A percentile compares a stretch with the other conserved stretches of the same genome.
Evolutionary conservation across 768 basidiomycete genomes (phyloP).

Genomic region (Omphalotus guepiniiformis): DNA sequence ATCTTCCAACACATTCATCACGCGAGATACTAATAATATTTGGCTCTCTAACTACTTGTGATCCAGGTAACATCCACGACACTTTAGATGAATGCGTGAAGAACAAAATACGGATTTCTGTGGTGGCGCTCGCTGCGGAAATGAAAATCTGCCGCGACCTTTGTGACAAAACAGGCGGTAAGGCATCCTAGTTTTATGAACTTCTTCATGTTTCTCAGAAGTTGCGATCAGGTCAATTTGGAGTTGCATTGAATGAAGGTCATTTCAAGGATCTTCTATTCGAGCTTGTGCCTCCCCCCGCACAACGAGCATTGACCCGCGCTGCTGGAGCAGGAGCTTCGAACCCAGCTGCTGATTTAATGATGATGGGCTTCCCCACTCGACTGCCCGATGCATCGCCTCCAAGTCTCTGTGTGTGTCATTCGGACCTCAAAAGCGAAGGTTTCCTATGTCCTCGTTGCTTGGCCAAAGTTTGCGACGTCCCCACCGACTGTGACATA

Average conservation of each 20-base stretch:
- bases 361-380: slow-evolving; percentile 99
- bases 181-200: slow-evolving; percentile 18
- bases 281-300: slow-evolving; percentile 93
- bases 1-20: slow-evolving; percentile 96
- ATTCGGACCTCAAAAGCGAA: slow-evolving; percentile 86
- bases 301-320: slow-evolving; percentile 58
- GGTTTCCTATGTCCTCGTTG: slow-evolving; percentile 97
- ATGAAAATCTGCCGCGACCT: slow-evolving; percentile 97
- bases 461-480: slow-evolving; percentile 90
- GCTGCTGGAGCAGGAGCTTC: slow-evolving; percentile 37
- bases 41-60: slow-evolving; percentile 93
- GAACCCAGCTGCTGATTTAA: slow-evolving; percentile 80
- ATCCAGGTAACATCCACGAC: slow-evolving; percentile 95
- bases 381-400: slow-evolving; percentile 81
- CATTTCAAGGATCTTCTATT: slow-evolving; percentile 96
- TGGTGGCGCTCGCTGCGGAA: slow-evolving; percentile 94
- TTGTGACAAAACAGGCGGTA: slow-evolving; percentile 89
- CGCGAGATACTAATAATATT: slow-evolving; percentile 93
- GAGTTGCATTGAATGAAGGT: slow-evolving; percentile 97
- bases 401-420: slow-evolving; percentile 87
- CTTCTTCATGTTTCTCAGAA: not conserved
- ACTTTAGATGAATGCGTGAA: slow-evolving; percentile 83
- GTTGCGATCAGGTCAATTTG: slow-evolving; percentile 64
- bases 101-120: slow-evolving; percentile 84
- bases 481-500: slow-evolving; percentile 96